A percentile compares a stretch with the other conserved stretches of the same genome.
These are phyloP conservation scores for Hypoxylon sp. DNA, from an alignment of 2,329 filamentous ascomycete species.

Conservation along the genomic window DNA sequence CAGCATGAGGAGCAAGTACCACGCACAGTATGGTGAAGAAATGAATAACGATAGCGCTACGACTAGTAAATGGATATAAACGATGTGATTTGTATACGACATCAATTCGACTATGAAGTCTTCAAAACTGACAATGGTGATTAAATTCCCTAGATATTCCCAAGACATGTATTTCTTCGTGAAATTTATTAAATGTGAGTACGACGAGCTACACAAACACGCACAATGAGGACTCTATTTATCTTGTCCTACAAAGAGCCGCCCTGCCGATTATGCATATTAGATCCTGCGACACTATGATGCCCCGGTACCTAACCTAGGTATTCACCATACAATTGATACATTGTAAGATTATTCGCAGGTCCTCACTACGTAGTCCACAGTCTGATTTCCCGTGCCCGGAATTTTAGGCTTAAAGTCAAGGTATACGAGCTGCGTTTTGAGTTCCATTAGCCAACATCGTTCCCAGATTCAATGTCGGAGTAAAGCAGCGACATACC, in stretches of 20 bases:
- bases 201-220: too few species aligned
- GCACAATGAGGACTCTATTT: too few species aligned
- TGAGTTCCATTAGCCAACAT: conserved; percentile 3
- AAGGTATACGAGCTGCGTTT: conserved; percentile 58
- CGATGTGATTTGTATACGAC: not conserved
- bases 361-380: conserved; percentile 60
- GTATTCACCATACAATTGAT: not conserved
- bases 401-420: conserved; percentile 64
- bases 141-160: not conserved
- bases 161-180: too few species aligned
- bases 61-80: conserved; percentile 15
- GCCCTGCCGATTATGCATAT: not conserved
- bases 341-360: conserved; percentile 48
- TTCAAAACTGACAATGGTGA: not conserved
- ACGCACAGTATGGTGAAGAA: conserved; percentile 34
- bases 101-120: not conserved
- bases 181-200: too few species aligned
- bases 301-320: not conserved
- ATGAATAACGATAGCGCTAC: conserved; percentile 34
- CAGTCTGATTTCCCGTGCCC: conserved; percentile 61
- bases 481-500: conserved; percentile 41
- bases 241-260: not conserved
- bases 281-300: not conserved
- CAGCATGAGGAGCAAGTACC: conserved; percentile 40
- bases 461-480: not conserved